phyloP scores from a whole-genome alignment of 768 basidiomycete species.

The Boletus rex-veris region DNA sequence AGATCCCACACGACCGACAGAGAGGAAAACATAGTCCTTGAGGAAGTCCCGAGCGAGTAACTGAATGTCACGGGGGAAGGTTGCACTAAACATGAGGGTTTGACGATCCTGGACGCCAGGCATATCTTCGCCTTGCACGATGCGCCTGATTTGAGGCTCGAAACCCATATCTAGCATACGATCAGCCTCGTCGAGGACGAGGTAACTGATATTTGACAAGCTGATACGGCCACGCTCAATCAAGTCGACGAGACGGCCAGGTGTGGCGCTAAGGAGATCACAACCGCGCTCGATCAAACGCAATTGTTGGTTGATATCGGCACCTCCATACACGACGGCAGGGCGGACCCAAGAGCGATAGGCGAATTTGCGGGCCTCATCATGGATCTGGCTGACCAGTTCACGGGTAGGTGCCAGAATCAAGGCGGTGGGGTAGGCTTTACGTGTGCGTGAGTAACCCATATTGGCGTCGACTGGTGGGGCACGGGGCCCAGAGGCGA shows the following conservation, averaged over 20 bases:
- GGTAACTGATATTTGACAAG: conserved; percentile 93
- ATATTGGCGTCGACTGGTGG: conserved; percentile 53
- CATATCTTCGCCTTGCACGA: conserved; percentile 99
- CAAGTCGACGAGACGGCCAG: conserved; percentile 95
- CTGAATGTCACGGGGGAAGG: conserved; percentile 99
- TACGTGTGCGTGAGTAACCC: conserved; percentile 68
- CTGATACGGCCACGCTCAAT: conserved; percentile 98
- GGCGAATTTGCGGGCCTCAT: conserved; percentile 97
- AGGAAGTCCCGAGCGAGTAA: conserved; percentile 93
- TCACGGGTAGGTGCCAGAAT: conserved; percentile 98
- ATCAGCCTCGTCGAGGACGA: conserved; percentile 98
- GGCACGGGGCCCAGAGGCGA: conserved; percentile 72
- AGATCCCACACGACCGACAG: conserved; percentile 96
- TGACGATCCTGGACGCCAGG: conserved; percentile 88
- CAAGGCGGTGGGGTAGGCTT: conserved; percentile 95
- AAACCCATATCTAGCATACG: conserved; percentile 99
- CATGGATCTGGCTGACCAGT: conserved; percentile 98
- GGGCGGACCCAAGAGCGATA: conserved; percentile 99
- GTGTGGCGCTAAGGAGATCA: conserved; percentile 94
- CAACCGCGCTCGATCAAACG: conserved; percentile 94
- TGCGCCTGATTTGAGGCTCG: conserved; percentile 97
- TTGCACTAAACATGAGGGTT: conserved; percentile 99
- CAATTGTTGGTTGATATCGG: conserved; percentile 94
- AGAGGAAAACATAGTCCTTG: conserved; percentile 98
- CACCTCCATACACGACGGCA: conserved; percentile 98